Conservation (phyloP, 179 eudicot genomes). For the Beta corolliflora region DNA sequence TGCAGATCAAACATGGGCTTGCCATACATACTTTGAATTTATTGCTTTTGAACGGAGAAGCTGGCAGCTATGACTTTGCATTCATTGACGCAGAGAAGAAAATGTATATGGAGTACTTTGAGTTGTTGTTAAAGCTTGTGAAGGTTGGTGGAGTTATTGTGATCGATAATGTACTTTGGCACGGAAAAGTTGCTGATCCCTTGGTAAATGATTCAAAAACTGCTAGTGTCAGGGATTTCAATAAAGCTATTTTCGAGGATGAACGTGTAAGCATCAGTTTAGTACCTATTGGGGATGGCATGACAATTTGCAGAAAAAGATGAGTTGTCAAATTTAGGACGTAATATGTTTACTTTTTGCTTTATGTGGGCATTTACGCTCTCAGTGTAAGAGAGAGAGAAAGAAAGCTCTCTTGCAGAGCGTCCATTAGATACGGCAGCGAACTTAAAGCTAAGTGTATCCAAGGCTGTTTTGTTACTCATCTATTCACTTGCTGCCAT, state of each 20-base stretch:
- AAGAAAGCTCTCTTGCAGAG: too few relatives aligned
- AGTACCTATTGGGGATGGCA: slow-evolving; percentile 99
- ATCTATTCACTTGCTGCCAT: too few relatives aligned
- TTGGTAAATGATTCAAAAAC: slow-evolving; percentile 76
- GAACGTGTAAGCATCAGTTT: slow-evolving; percentile 76
- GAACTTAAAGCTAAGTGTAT: too few relatives aligned
- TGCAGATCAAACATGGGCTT: slow-evolving; percentile 66
- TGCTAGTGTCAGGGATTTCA: slow-evolving; percentile 67
- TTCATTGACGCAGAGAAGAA: slow-evolving; percentile 95
- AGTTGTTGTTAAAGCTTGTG: slow-evolving; percentile 78
- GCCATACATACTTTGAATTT: slow-evolving; percentile 67
- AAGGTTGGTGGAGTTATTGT: slow-evolving; percentile 90
- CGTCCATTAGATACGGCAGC: too few relatives aligned
- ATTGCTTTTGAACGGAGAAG: slow-evolving; percentile 81
- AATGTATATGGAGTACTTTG: slow-evolving; percentile 82
- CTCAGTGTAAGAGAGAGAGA: too few relatives aligned
- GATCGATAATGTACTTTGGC: slow-evolving; percentile 95
- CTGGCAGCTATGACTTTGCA: slow-evolving; percentile 89
- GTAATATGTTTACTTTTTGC: too few relatives aligned
- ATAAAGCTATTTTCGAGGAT: slow-evolving; percentile 62
- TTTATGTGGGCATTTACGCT: too few relatives aligned
- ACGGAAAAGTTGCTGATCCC: slow-evolving; percentile 89
- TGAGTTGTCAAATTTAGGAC: slow-evolving; percentile 21
- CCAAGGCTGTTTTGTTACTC: too few relatives aligned
- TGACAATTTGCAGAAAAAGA: slow-evolving; percentile 87